phyloP scores from a whole-genome alignment of 768 basidiomycete genomes.

The Xerocomus spinulosus region DNA sequence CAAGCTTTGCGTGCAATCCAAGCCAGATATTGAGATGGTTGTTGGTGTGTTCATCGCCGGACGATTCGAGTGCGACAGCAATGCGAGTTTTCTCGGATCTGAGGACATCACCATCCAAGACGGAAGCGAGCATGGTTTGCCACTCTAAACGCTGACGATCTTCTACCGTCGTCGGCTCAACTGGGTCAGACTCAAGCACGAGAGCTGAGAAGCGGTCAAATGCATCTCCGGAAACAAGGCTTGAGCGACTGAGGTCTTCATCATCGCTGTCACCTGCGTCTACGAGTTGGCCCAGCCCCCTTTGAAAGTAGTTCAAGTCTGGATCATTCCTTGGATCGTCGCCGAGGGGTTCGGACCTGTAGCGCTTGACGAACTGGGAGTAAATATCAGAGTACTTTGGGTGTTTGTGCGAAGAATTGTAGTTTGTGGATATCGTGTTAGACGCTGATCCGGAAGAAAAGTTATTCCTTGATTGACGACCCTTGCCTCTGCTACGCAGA shows the following conservation, averaged over 20 bases:
- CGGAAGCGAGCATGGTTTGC: conserved; percentile 93
- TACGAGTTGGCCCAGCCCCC: conserved; percentile 62
- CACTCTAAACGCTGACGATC: conserved; percentile 87
- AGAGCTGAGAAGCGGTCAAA: conserved; percentile 50
- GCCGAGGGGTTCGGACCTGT: conserved; percentile 57
- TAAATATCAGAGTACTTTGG: conserved; percentile 60
- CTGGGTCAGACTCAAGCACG: conserved; percentile 57
- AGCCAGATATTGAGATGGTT: conserved; percentile 78
- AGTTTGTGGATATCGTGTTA: conserved; percentile 26
- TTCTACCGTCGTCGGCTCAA: conserved; percentile 63
- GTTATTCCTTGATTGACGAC: conserved; percentile 27
- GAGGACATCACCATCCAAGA: conserved; percentile 89
- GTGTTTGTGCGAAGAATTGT: conserved; percentile 27
- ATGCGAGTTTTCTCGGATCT: conserved; percentile 94
- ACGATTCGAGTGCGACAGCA: conserved; percentile 68
- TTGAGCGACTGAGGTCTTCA: conserved; percentile 50
- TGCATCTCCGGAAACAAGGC: conserved; percentile 39
- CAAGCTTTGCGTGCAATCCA: conserved; percentile 81
- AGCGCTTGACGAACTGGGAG: conserved; percentile 74
- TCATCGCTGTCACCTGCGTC: conserved; percentile 75
- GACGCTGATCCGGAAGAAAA: conserved; percentile 28
- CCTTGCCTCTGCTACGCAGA: conserved; percentile 30
- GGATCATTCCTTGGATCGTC: conserved; percentile 76
- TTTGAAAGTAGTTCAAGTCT: conserved; percentile 78
- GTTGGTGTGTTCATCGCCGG: conserved; percentile 64